These are phyloP conservation scores for Cryptosporidium sp. DNA, from an alignment of 169 alveolate genomes.

Conservation along the genomic window DNA sequence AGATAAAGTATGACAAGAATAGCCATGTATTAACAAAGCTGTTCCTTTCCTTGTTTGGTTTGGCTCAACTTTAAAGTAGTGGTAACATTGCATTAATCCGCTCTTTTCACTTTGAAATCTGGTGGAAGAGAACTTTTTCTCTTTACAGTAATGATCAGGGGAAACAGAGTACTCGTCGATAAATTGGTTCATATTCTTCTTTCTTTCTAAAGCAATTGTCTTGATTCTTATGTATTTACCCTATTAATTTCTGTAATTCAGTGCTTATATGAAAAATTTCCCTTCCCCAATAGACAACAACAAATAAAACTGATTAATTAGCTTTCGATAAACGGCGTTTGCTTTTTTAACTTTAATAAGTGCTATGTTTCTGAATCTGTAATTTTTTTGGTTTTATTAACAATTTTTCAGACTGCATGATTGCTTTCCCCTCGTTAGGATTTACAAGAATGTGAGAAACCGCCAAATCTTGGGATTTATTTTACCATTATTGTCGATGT, in stretches of 20 bases:
- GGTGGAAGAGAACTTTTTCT: slow-evolving; percentile 33
- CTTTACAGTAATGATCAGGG: slow-evolving; percentile 43
- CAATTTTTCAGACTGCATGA: slow-evolving; percentile 10
- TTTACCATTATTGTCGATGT: not conserved
- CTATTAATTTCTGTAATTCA: not conserved
- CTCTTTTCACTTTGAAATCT: slow-evolving; percentile 32
- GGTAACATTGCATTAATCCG: slow-evolving; percentile 44
- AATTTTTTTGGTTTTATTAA: not conserved
- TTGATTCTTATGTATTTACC: not conserved
- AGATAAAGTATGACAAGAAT: slow-evolving; percentile 56
- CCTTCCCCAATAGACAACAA: not conserved
- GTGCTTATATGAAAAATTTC: not conserved
- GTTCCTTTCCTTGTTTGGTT: slow-evolving; percentile 46
- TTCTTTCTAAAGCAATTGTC: not conserved
- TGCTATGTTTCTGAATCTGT: too few relatives aligned
- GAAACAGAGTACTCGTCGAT: slow-evolving; percentile 26
- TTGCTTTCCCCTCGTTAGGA: not conserved
- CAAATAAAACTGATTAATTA: too few relatives aligned
- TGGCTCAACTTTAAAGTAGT: slow-evolving; percentile 7
- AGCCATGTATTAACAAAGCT: slow-evolving; percentile 57
- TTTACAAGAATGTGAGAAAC: not conserved
- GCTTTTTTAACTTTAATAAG: too few relatives aligned
- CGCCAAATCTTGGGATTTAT: not conserved
- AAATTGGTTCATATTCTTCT: slow-evolving; percentile 37
- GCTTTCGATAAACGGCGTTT: too few relatives aligned